Evolutionary conservation across 495 filamentous ascomycete species (phyloP).

Genomic region (Lichina pygmaea): DNA sequence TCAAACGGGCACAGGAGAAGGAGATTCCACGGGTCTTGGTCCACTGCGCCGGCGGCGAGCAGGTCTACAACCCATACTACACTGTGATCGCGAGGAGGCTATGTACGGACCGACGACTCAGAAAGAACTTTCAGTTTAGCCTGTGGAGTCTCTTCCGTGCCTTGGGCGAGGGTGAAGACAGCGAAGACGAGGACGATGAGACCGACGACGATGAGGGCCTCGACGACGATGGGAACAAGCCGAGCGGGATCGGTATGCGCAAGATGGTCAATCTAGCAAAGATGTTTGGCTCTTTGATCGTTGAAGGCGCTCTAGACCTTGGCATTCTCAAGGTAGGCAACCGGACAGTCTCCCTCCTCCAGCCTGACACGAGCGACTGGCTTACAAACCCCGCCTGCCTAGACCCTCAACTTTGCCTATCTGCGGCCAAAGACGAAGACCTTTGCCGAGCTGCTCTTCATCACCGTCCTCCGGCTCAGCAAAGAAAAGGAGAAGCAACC

Average conservation of each 20-base stretch:
- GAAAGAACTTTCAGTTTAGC: constrained; percentile 59
- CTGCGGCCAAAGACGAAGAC: constrained; percentile 47
- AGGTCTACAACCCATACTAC: constrained; percentile 80
- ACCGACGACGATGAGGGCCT: constrained; percentile 19
- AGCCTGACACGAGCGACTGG: not conserved
- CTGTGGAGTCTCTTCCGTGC: constrained; percentile 72
- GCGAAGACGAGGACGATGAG: constrained; percentile 19
- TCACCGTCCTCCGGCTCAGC: constrained; percentile 36
- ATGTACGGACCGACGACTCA: constrained; percentile 41
- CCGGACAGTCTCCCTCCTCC: not conserved
- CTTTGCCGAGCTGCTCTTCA: constrained; percentile 57
- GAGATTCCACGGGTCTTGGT: constrained; percentile 76
- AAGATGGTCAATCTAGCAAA: constrained; percentile 72
- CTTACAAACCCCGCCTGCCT: constrained; percentile 2
- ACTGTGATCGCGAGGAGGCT: constrained; percentile 53
- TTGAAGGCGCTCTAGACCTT: constrained; percentile 33
- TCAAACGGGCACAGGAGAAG: constrained; percentile 62
- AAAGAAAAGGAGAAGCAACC: too few species aligned
- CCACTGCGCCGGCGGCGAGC: constrained; percentile 64
- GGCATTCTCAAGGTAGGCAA: constrained; percentile 28
- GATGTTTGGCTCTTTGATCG: constrained; percentile 53
- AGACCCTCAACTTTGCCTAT: constrained; percentile 49
- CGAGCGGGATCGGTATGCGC: constrained; percentile 27
- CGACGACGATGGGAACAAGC: constrained; percentile 17
- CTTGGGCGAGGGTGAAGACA: constrained; percentile 48